Evolutionary conservation across 495 filamentous ascomycete genomes (phyloP), one percentile per base, ranked within the genome.

Genomic region (Aspergillus heteromorphus): DNA sequence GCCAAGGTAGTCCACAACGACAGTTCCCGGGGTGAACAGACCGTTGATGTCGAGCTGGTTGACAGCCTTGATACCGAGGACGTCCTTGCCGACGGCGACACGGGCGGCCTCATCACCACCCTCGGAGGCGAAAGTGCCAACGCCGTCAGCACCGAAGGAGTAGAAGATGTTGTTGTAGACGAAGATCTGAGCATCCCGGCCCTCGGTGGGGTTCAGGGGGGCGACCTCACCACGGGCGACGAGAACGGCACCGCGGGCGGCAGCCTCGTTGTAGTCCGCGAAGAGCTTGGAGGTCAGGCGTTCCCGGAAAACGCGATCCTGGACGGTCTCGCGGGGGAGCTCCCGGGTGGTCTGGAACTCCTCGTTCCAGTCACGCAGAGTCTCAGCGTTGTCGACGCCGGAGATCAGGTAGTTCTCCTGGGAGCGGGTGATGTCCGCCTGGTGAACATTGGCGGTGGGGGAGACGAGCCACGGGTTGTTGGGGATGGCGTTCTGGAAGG

Each of bases 101-200:
- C 93, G 83, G 10, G 95, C 95, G 40, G 95, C 95, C 71, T 99
- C 95, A 65, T 99, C 92, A 16, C 95, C 95, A 54, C 95, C 95
- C 74, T 97, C 93, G 21, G 83, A 88, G 23, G 89, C 89, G 73
- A 99, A 99, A 29, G 95, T 99, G 29, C 92, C 92, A 48, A 97
- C 93, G 40, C 95, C 95, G 67, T 99, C 95, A 40, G 92, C 93
- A 57, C 95, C 95, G 63, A 96, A 97, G 2, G 93, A 97, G 77
- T 92, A 97, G 77, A 99, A 99, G 54, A 99, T 87, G 72, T 97
- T 97, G 76, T 97, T 97, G 73, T 97, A 97, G 14, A 99, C 91
- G 66, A 96, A 99, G 57, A 99, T 99, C 73, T 97, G 95, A 2
- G 95, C 95, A 69, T 97, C 91, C 43, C 77, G 81, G 47, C 76